These are phyloP conservation scores for Boletus subcaerulescens DNA, from an alignment of 768 basidiomycete genomes.

Conservation along the genomic window DNA sequence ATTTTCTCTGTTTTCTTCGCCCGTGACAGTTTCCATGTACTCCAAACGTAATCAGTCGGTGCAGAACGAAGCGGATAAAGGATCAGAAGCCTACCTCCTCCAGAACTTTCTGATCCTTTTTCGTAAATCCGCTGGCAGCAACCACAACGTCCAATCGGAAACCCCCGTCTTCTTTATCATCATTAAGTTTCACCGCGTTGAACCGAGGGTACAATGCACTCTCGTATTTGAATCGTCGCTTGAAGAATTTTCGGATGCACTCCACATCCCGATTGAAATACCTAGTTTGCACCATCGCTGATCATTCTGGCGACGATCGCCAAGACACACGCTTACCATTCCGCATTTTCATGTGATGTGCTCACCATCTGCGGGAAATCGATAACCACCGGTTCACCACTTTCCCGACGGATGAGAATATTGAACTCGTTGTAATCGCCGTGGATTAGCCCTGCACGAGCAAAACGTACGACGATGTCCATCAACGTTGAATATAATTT, in stretches of 20 bases:
- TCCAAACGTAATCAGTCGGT: slow-evolving; percentile 32
- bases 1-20: slow-evolving; percentile 32
- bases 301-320: slow-evolving; percentile 9
- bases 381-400: slow-evolving; percentile 81
- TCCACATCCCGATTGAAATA: slow-evolving; percentile 99
- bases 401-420: slow-evolving; percentile 82
- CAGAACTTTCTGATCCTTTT: slow-evolving; percentile 75
- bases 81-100: slow-evolving; percentile 64
- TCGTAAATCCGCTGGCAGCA: slow-evolving; percentile 89
- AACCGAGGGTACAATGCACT: slow-evolving; percentile 87
- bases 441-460: slow-evolving; percentile 92
- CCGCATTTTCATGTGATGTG: slow-evolving; percentile 94
- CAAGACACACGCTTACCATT: slow-evolving; percentile 60
- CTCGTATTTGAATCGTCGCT: slow-evolving; percentile 88
- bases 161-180: slow-evolving; percentile 40
- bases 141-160: slow-evolving; percentile 89
- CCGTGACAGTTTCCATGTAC: slow-evolving; percentile 64
- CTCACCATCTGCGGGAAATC: slow-evolving; percentile 99
- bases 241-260: slow-evolving; percentile 92
- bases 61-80: slow-evolving; percentile 18
- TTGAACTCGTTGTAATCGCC: slow-evolving; percentile 99
- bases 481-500: slow-evolving; percentile 89
- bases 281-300: slow-evolving; percentile 44
- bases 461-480: slow-evolving; percentile 95
- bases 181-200: slow-evolving; percentile 38